phyloP scores from a whole-genome alignment of 2,329 filamentous ascomycete species.

The Truncatella angustata region DNA sequence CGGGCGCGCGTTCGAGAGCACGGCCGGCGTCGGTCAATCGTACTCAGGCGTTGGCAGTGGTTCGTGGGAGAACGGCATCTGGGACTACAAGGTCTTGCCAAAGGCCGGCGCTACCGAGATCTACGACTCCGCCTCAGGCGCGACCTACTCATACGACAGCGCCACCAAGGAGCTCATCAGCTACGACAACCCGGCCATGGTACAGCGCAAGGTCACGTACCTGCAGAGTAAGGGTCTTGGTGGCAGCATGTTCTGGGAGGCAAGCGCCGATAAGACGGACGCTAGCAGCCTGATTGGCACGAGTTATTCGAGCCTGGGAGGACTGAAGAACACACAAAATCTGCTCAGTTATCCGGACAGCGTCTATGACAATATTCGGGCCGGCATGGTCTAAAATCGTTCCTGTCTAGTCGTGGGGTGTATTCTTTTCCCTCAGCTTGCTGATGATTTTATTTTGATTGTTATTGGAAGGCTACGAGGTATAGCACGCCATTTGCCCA shows the following conservation, averaged over 20 bases:
- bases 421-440: no score
- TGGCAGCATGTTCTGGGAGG: constrained; percentile 87
- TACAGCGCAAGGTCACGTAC: constrained; percentile 63
- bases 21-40: constrained; percentile 62
- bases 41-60: constrained; percentile 66
- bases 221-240: constrained; percentile 62
- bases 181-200: constrained; percentile 65
- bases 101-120: constrained; percentile 54
- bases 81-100: constrained; percentile 80
- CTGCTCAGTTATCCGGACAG: constrained; percentile 50
- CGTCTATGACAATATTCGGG: constrained; percentile 51
- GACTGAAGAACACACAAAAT: constrained; percentile 42
- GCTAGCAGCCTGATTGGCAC: constrained; percentile 59
- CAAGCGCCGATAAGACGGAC: constrained; percentile 63
- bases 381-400: constrained; percentile 3
- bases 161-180: constrained; percentile 62
- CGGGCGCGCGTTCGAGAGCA: constrained; percentile 64
- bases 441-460: no score
- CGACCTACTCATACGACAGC: constrained; percentile 70
- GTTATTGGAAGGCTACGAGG: no score
- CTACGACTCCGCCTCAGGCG: constrained; percentile 57
- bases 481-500: no score
- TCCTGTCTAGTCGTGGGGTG: not conserved
- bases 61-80: constrained; percentile 71
- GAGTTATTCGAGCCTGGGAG: constrained; percentile 38